Conservation (phyloP, 2,329 filamentous ascomycete species). For the Scopulariopsis brevicaulis region DNA sequence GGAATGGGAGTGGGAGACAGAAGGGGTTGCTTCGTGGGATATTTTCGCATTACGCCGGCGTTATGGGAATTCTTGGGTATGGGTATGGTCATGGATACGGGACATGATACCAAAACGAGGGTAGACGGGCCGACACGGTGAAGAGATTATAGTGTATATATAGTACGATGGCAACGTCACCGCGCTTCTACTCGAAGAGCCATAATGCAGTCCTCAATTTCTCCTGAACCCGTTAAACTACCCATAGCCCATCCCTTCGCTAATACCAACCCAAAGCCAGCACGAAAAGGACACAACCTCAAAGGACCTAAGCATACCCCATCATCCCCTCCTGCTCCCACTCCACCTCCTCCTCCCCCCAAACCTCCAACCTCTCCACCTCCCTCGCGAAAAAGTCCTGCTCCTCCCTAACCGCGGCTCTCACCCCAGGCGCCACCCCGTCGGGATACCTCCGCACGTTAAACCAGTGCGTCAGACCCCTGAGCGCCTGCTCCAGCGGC, state of each 20-base stretch:
- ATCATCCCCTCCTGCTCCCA: conserved; percentile 12
- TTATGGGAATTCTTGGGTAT: not conserved
- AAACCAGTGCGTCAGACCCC: conserved; percentile 89
- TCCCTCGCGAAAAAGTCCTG: conserved; percentile 72
- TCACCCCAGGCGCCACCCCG: conserved; percentile 48
- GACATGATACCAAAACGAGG: not conserved
- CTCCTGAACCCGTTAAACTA: not conserved
- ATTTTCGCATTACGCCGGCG: not conserved
- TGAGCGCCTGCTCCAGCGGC: conserved; percentile 80
- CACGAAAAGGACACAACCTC: not conserved
- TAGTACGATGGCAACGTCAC: not conserved
- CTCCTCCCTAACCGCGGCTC: conserved; percentile 55
- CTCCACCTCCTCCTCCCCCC: conserved; percentile 30
- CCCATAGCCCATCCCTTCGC: not conserved
- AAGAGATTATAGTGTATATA: not conserved
- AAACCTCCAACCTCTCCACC: conserved; percentile 57
- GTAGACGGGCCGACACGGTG: not conserved
- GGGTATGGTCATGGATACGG: not conserved
- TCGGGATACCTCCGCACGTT: conserved; percentile 77
- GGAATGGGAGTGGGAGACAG: not conserved
- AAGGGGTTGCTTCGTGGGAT: not conserved
- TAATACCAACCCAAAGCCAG: not conserved
- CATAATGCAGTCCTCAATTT: not conserved
- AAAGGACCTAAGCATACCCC: not conserved
- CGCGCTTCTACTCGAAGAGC: not conserved